Conservation (phyloP, 352 stramenopile species). For the Globisporangium irregulare region DNA sequence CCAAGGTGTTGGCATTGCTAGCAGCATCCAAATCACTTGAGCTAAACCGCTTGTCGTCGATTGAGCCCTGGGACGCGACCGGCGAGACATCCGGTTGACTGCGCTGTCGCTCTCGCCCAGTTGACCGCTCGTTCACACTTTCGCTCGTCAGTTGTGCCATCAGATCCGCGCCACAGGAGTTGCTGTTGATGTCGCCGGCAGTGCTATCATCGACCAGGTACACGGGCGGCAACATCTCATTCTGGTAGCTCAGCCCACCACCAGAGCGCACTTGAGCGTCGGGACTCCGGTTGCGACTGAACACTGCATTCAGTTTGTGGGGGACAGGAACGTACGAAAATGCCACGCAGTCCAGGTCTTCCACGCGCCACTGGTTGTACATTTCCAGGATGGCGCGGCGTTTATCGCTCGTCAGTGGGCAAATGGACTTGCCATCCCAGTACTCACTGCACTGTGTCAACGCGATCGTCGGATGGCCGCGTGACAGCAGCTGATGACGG, state of each 20-base stretch:
- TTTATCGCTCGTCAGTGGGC: slow-evolving; percentile 76
- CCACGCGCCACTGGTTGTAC: slow-evolving; percentile 88
- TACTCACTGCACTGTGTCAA: slow-evolving; percentile 81
- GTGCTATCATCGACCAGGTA: slow-evolving; percentile 81
- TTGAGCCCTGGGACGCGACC: slow-evolving; percentile 26
- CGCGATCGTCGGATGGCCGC: slow-evolving; percentile 70
- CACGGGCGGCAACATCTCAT: slow-evolving; percentile 54
- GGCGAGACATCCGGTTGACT: slow-evolving; percentile 21
- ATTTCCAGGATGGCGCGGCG: slow-evolving; percentile 80
- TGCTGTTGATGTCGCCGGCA: slow-evolving; percentile 13
- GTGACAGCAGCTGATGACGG: slow-evolving; percentile 73
- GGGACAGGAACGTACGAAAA: slow-evolving; percentile 80
- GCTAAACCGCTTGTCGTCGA: slow-evolving; percentile 18
- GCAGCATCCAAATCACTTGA: slow-evolving; percentile 7
- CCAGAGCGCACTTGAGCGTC: neutral
- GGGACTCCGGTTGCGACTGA: slow-evolving; percentile 20
- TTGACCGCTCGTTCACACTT: neutral
- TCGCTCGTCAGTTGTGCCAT: neutral
- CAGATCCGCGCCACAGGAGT: neutral
- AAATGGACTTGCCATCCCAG: slow-evolving; percentile 88
- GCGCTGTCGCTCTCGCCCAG: neutral
- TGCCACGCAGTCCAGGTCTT: slow-evolving; percentile 82
- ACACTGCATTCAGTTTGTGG: slow-evolving; percentile 66
- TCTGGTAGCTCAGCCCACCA: slow-evolving; percentile 4
- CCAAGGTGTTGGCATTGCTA: neutral